Percentiles rank a stretch among this genome's conserved stretches.
These are phyloP conservation scores for Rhazya stricta DNA, from an alignment of 257 asterid genomes.

Conservation along the genomic window DNA sequence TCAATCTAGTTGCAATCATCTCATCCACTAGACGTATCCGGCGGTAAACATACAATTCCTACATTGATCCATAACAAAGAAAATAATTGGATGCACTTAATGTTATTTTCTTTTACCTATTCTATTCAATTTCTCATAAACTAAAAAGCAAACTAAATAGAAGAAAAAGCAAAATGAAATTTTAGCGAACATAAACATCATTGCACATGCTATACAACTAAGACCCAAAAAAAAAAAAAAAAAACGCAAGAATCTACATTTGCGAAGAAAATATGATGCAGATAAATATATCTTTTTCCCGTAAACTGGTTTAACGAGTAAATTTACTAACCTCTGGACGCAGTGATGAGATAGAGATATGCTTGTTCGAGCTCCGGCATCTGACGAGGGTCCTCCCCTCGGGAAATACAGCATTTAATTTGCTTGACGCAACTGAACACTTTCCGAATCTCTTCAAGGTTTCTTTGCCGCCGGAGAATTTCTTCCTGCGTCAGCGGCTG, in stretches of 20 bases:
- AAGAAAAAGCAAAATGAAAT: not conserved
- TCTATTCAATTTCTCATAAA: not conserved
- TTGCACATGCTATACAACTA: not conserved
- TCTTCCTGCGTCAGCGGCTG: slow-evolving; percentile 68
- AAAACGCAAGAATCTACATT: not conserved
- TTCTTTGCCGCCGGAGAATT: slow-evolving; percentile 55
- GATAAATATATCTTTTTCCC: not conserved
- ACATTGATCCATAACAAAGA: not conserved
- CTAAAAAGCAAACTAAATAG: not conserved
- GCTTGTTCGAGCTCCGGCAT: slow-evolving; percentile 60
- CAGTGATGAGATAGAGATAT: slow-evolving; percentile 64
- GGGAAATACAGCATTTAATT: slow-evolving; percentile 45
- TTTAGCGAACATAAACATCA: not conserved
- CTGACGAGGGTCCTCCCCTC: slow-evolving; percentile 37
- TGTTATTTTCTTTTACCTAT: not conserved
- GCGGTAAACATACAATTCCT: not conserved
- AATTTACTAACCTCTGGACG: slow-evolving; percentile 61
- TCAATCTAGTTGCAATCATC: not conserved
- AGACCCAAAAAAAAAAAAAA: not conserved
- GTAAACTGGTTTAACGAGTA: not conserved
- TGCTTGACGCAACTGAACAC: slow-evolving; percentile 63
- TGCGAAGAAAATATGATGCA: not conserved
- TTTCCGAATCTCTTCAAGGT: slow-evolving; percentile 75
- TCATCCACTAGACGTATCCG: not conserved
- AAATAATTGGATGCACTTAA: not conserved